These are phyloP conservation scores for Teunomyces lycoperdinae DNA, from an alignment of 805 yeast genomes.

Conservation along the genomic window DNA sequence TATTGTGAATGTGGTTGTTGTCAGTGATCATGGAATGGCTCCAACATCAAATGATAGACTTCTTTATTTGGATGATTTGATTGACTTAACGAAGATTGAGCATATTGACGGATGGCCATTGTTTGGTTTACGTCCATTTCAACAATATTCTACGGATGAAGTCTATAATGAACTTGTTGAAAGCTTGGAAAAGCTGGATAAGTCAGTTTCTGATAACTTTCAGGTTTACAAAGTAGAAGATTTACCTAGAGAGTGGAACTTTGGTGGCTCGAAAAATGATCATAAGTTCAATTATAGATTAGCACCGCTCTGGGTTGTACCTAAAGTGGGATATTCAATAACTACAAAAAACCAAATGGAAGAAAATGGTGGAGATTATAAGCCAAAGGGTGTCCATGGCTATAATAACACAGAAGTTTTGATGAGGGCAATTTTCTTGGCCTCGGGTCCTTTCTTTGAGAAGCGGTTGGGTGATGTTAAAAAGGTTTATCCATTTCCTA, in stretches of 20 bases:
- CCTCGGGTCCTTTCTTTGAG: constrained; percentile 75
- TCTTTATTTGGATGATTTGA: constrained; percentile 68
- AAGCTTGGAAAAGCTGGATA: constrained; percentile 23
- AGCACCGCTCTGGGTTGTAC: constrained; percentile 85
- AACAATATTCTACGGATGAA: constrained; percentile 37
- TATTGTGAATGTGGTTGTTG: constrained; percentile 70
- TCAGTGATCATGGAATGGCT: constrained; percentile 94
- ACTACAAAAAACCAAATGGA: constrained; percentile 60
- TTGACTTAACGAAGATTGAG: constrained; percentile 53
- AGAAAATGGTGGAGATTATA: constrained; percentile 45
- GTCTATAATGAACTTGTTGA: constrained; percentile 43
- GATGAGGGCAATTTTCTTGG: constrained; percentile 82
- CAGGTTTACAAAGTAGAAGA: constrained; percentile 53
- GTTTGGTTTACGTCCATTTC: constrained; percentile 65
- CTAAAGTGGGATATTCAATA: constrained; percentile 76
- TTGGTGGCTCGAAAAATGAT: constrained; percentile 40
- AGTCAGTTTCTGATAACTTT: constrained; percentile 28
- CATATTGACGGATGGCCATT: constrained; percentile 85
- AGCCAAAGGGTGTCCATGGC: constrained; percentile 82
- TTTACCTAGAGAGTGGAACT: constrained; percentile 51
- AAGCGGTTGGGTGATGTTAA: constrained; percentile 25
- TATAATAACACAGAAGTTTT: constrained; percentile 72
- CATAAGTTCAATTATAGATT: constrained; percentile 55
- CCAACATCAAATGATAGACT: constrained; percentile 73
- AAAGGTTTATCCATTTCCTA: constrained; percentile 61